Base-by-base conservation (phyloP, 768 basidiomycete species). In the Hericium erinaceus region DNA sequence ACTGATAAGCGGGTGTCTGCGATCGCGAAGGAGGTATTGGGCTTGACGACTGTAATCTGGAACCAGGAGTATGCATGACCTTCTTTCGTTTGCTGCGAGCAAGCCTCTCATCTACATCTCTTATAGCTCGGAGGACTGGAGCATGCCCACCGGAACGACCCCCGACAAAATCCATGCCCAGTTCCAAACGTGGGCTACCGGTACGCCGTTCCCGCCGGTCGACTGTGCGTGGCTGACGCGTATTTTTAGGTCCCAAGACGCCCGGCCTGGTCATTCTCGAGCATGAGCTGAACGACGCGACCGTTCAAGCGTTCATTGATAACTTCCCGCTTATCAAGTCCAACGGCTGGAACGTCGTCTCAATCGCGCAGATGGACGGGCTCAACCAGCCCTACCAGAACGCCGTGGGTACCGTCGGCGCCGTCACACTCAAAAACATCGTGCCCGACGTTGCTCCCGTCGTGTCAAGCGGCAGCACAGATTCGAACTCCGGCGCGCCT, bases 1-100 rank as follows among this genome's bases (percentile, higher is more conserved):
- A 79, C 80, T 48, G 95, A 98, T 66, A 80, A 79, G 69, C 81
- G 95, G 51, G 89, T 95, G 37, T 76, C 81, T 39, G 84, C 92
- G 3, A 90, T 98, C 65, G 95, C 94, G 24, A 76, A 80, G 66
- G 84, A 91, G 67, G 85, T 94, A 37, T 94, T 97, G 67, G 92
- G 89, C 24, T 70, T 98, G 61, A 77, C 77, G 20, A 87, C 89
- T n/a, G 80, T 95, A 56, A 72, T 91, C 62, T 98, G 95, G 95
- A 75, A 77, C 62, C 66, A 73, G 38, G 77, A 75, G 61, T 62
- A 50, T 8, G 61, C 33, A 33, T 33, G 6, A 4, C 33, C 6
- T 33, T 7, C 6, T 10, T 33, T 33, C 52, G 12, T 24, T 59
- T 62, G 64, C 55, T 50, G 48, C 40, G 39, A 10, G 8, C 18